Percentiles rank a stretch among this genome's conserved stretches.
These are phyloP conservation scores for Suillus weaverae DNA, from an alignment of 768 basidiomycete species.

Conservation along the genomic window DNA sequence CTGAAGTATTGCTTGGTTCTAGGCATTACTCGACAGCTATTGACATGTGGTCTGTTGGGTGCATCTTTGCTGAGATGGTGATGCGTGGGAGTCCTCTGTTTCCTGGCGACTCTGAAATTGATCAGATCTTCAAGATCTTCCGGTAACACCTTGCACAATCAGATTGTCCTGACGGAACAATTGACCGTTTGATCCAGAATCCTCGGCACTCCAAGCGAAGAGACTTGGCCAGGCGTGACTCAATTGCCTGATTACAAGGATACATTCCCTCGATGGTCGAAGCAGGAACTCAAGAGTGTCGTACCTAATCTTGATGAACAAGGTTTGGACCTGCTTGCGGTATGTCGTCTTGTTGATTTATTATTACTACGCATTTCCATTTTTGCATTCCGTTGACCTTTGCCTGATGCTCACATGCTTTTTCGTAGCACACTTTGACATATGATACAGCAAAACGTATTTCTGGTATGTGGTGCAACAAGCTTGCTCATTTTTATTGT, in stretches of 20 bases:
- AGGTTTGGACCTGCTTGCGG: slow-evolving; percentile 82
- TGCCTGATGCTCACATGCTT: background rate
- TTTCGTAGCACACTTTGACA: slow-evolving; percentile 58
- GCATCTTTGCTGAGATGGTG: slow-evolving; percentile 99
- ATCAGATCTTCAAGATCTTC: slow-evolving; percentile 99
- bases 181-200: slow-evolving; percentile 51
- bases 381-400: background rate
- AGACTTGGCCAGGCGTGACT: slow-evolving; percentile 88
- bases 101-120: slow-evolving; percentile 99
- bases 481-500: background rate
- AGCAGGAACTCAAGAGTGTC: slow-evolving; percentile 63
- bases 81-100: slow-evolving; percentile 90
- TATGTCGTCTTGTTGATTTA: slow-evolving; percentile 25
- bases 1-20: slow-evolving; percentile 93
- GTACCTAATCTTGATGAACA: slow-evolving; percentile 72
- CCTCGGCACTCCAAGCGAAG: slow-evolving; percentile 91
- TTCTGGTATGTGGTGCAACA: slow-evolving; percentile 59
- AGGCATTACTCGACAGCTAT: slow-evolving; percentile 97
- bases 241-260: slow-evolving; percentile 92
- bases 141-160: slow-evolving; percentile 49
- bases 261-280: slow-evolving; percentile 94
- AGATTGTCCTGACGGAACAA: background rate
- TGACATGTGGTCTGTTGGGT: slow-evolving; percentile 99
- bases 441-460: slow-evolving; percentile 93
- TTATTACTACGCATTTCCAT: background rate